Base-by-base conservation (phyloP, 768 basidiomycete species). In the Mycena chlorophos region DNA sequence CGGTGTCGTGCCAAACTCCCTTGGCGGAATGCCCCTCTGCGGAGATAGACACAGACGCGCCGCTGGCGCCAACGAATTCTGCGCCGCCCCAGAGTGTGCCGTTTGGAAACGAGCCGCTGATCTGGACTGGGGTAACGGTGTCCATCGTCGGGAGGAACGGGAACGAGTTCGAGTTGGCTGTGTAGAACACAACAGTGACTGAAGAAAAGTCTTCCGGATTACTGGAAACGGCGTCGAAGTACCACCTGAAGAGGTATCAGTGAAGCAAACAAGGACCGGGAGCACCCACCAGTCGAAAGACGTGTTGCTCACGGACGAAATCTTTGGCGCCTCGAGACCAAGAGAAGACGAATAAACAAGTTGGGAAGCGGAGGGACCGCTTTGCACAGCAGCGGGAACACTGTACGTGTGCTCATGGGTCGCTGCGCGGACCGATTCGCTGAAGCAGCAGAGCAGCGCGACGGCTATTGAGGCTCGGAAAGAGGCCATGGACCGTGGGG, bases 1-100 rank as follows among this genome's bases (percentile, higher is more conserved):
- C 63, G 14, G 63, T 50, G 10, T 54, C 54, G 25, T 45, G 45
- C 56, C 60, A 63, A 8, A 50, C 45, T 20, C 63, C 63, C 20
- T 46, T 55, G 14, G 63, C 42, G n/a, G 34, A 37, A 25, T 60
- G 40, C 1, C 25, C 54, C 22, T 52, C 51, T 2, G 54, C 40
- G 1, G n/a, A 52, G 47, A 63, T 60, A 5, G 51, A 49, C 16
- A 57, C 63, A 17, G 40, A 28, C 0, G 40, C 45, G 17, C 52
- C 59, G 37, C 23, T 25, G 2, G 13, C 53, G 8, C 22, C 40
- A 3, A 39, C 23, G 14, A 23, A 20, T 23, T 17, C 2, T 10
- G 34, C n/a, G 34, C 10, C 12, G n/a, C n/a, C 34, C 13, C 39
- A 43, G 14, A 46, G 20, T 38, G 50, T 54, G 22, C 59, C 62